Evolutionary conservation across 352 stramenopile genomes (phyloP).

Genomic region (Phytophthora citrophthora): DNA sequence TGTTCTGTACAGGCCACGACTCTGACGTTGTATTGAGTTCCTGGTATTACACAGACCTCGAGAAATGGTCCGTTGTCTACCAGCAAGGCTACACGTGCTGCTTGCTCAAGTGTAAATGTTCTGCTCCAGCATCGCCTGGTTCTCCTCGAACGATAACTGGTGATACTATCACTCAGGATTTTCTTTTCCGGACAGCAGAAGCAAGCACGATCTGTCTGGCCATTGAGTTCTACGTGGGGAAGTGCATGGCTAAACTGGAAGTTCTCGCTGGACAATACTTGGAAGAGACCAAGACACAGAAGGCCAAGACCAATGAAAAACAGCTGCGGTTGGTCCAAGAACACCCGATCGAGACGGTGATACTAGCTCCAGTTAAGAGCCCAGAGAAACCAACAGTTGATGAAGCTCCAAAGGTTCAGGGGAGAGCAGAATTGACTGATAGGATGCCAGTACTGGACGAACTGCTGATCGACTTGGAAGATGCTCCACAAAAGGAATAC

Average conservation of each 20-base stretch:
- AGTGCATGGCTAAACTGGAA: conserved; percentile 82
- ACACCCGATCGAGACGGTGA: conserved; percentile 26
- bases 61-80: conserved; percentile 74
- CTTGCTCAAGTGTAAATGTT: conserved; percentile 56
- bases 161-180: conserved; percentile 43
- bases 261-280: conserved; percentile 43
- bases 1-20: conserved; percentile 50
- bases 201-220: conserved; percentile 58
- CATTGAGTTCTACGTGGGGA: conserved; percentile 83
- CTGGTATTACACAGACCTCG: conserved; percentile 85
- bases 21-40: conserved; percentile 56
- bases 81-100: conserved; percentile 66
- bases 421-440: too few species aligned
- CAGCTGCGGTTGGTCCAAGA: conserved; percentile 11
- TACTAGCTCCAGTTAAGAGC: conserved; percentile 24
- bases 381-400: background rate
- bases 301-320: conserved; percentile 14
- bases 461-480: background rate
- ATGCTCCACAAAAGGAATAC: background rate
- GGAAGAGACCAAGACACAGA: conserved; percentile 22
- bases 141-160: conserved; percentile 1
- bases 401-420: too few species aligned
- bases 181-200: conserved; percentile 66
- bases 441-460: background rate
- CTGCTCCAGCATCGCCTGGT: conserved; percentile 9